Evolutionary conservation across 768 basidiomycete genomes (phyloP).

Genomic region (Suillus occidentalis): DNA sequence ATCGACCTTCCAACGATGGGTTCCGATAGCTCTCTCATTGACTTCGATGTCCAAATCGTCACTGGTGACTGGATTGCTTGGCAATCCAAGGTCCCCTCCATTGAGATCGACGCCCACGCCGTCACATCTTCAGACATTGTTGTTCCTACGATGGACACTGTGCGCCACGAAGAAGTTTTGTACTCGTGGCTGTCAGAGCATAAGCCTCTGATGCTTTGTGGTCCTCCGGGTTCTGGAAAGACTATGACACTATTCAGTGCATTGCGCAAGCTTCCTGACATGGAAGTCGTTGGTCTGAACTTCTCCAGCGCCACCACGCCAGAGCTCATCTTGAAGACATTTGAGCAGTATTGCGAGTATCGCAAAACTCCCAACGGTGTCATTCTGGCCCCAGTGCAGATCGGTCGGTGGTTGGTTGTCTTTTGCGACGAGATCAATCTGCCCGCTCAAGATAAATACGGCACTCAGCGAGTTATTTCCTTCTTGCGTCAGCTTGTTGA

Average conservation of each 20-base stretch:
- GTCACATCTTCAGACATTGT: constrained; percentile 96
- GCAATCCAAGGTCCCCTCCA: constrained; percentile 88
- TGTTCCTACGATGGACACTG: constrained; percentile 97
- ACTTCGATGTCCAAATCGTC: constrained; percentile 89
- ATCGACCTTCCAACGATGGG: constrained; percentile 83
- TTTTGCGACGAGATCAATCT: constrained; percentile 99
- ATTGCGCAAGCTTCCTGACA: constrained; percentile 93
- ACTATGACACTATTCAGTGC: constrained; percentile 99
- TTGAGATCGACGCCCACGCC: constrained; percentile 96
- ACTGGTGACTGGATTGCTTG: constrained; percentile 89
- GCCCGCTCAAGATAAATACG: constrained; percentile 95
- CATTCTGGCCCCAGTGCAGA: constrained; percentile 88
- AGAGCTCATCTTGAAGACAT: constrained; percentile 97
- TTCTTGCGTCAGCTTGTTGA: constrained; percentile 98
- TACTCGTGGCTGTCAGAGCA: constrained; percentile 99
- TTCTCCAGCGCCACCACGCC: constrained; percentile 99
- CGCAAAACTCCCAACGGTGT: constrained; percentile 99
- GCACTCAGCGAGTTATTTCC: constrained; percentile 97
- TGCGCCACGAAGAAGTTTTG: constrained; percentile 96
- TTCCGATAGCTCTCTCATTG: constrained; percentile 83
- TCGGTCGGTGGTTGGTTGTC: constrained; percentile 98
- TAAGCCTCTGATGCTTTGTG: constrained; percentile 96
- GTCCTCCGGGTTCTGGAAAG: constrained; percentile 99
- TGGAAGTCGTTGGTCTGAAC: constrained; percentile 99
- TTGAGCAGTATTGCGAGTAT: constrained; percentile 99